Evolutionary conservation across 495 filamentous ascomycete genomes (phyloP).

Genomic region (Glarea lozoyensis): DNA sequence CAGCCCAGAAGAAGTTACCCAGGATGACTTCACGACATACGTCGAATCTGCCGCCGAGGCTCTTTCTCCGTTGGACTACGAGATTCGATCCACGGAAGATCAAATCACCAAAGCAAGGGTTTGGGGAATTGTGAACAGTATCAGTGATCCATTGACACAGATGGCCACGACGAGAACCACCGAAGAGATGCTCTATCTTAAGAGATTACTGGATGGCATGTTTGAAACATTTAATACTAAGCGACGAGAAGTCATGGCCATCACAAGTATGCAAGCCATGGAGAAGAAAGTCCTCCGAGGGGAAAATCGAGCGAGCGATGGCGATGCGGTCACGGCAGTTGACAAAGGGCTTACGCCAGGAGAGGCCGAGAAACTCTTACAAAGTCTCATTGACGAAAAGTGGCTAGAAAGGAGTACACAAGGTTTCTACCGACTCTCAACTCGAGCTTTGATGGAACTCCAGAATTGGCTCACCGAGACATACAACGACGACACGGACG

Average conservation of each 20-base stretch:
- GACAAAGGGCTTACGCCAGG: slow-evolving; percentile 56
- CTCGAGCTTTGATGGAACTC: slow-evolving; percentile 78
- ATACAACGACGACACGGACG: slow-evolving; percentile 61
- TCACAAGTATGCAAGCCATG: slow-evolving; percentile 68
- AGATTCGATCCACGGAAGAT: slow-evolving; percentile 65
- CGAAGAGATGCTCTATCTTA: slow-evolving; percentile 86
- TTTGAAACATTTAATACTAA: slow-evolving; percentile 77
- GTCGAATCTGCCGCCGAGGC: slow-evolving; percentile 59
- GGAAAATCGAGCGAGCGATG: slow-evolving; percentile 31
- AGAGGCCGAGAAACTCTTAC: slow-evolving; percentile 66
- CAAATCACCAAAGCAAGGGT: slow-evolving; percentile 46
- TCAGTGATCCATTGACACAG: slow-evolving; percentile 73
- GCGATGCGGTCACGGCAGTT: slow-evolving; percentile 25
- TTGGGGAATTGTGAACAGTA: slow-evolving; percentile 83
- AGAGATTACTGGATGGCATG: slow-evolving; percentile 83
- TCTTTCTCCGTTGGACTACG: slow-evolving; percentile 73
- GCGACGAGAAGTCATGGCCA: slow-evolving; percentile 68
- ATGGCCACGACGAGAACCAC: slow-evolving; percentile 71
- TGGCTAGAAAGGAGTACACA: slow-evolving; percentile 71
- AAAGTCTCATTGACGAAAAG: slow-evolving; percentile 61
- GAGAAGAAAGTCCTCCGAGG: slow-evolving; percentile 41
- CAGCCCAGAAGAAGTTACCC: slow-evolving; percentile 47
- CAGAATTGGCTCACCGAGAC: slow-evolving; percentile 69
- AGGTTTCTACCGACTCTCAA: slow-evolving; percentile 65
- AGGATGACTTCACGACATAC: slow-evolving; percentile 58